These are phyloP conservation scores for Xylariaceae sp. DNA, from an alignment of 2,329 filamentous ascomycete genomes.

Conservation along the genomic window DNA sequence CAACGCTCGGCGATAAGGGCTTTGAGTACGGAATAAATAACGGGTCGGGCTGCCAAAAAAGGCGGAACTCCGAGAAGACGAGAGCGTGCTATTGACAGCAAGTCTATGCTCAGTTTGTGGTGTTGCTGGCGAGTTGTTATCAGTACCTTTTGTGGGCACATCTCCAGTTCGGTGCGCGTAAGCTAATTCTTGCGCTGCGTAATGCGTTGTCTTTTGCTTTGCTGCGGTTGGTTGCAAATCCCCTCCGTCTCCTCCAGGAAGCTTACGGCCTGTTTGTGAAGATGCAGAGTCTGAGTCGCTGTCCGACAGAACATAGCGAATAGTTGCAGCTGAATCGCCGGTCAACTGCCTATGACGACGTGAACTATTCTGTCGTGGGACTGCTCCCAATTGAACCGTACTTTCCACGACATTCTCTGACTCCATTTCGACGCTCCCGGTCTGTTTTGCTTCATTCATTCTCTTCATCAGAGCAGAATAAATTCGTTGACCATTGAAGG, in stretches of 20 bases:
- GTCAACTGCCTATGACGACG: conserved; percentile 1
- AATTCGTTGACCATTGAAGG: conserved; percentile 52
- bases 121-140: not conserved
- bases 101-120: conserved; percentile 16
- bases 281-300: conserved; percentile 19
- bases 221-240: not conserved
- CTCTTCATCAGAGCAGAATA: conserved; percentile 60
- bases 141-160: not conserved
- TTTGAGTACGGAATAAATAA: conserved; percentile 49
- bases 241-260: not conserved
- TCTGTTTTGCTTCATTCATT: conserved; percentile 37
- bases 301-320: conserved; percentile 25
- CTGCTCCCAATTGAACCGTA: conserved; percentile 12
- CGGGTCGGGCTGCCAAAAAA: conserved; percentile 49
- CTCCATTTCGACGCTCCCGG: conserved; percentile 18
- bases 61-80: conserved; percentile 41
- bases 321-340: conserved; percentile 19
- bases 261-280: conserved; percentile 3
- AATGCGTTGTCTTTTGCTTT: not conserved
- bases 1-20: conserved; percentile 50
- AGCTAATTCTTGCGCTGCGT: conserved; percentile 5
- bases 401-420: conserved; percentile 19
- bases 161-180: not conserved
- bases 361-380: conserved; percentile 24
- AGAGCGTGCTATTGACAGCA: conserved; percentile 29